Evolutionary conservation across 2,329 filamentous ascomycete species (phyloP).

Genomic region (Monosporascus sp.): DNA sequence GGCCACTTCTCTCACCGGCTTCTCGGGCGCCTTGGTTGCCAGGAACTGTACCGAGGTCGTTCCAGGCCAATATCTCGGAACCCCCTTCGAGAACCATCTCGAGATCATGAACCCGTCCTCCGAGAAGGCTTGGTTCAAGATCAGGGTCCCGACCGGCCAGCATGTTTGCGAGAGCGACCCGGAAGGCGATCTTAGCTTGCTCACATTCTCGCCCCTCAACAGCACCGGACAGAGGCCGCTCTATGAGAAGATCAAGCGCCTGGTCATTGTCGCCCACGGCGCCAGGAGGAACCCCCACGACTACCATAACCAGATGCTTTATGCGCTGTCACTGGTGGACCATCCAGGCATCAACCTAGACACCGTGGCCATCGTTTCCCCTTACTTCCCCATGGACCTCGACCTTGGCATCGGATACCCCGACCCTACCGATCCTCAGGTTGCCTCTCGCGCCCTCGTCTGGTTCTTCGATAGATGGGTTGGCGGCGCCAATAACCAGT

Average conservation of each 20-base stretch:
- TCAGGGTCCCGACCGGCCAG: constrained; percentile 1
- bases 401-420: constrained; percentile 5
- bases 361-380: neutral
- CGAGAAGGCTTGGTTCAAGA: constrained; percentile 3
- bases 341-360: neutral
- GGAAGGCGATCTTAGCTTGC: constrained; percentile 1
- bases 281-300: neutral
- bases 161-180: constrained; percentile 2
- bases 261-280: constrained; percentile 2
- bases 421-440: neutral
- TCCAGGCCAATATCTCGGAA: constrained; percentile 1
- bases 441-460: constrained; percentile 5
- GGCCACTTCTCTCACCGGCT: neutral
- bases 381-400: constrained; percentile 7
- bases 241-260: neutral
- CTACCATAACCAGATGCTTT: constrained; percentile 1
- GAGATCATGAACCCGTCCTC: neutral
- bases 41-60: neutral
- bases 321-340: constrained; percentile 1
- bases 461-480: constrained; percentile 5
- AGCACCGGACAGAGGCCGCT: neutral
- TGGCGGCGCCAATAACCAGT: constrained; percentile 7
- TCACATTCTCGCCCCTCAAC: constrained; percentile 2
- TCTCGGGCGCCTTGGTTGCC: neutral
- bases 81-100: constrained; percentile 1